These are phyloP conservation scores for Physcia stellaris DNA, from an alignment of 495 filamentous ascomycete genomes.

Conservation along the genomic window DNA sequence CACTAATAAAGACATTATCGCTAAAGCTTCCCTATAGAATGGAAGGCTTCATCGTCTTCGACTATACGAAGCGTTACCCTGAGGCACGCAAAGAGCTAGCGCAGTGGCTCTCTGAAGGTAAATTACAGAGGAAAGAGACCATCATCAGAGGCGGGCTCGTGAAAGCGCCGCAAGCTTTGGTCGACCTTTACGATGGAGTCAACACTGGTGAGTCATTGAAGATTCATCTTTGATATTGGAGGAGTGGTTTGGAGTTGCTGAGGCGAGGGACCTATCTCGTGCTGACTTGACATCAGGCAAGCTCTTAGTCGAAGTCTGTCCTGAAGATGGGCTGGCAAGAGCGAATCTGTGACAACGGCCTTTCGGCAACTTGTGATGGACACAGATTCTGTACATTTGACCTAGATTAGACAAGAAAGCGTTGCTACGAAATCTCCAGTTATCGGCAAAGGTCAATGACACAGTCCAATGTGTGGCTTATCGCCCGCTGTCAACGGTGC, in stretches of 20 bases:
- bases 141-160: slow-evolving; percentile 38
- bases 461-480: too few species aligned
- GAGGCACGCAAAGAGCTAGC: slow-evolving; percentile 32
- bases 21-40: too few species aligned
- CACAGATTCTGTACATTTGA: too few species aligned
- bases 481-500: too few species aligned
- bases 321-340: neutral
- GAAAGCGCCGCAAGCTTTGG: slow-evolving; percentile 32
- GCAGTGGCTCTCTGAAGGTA: slow-evolving; percentile 38
- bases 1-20: too few species aligned
- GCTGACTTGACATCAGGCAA: neutral
- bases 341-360: neutral
- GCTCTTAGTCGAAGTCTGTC: neutral
- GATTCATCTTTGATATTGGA: neutral
- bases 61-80: slow-evolving; percentile 32
- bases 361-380: too few species aligned
- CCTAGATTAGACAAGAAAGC: too few species aligned
- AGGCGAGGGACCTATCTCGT: neutral
- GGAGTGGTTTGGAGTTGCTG: neutral
- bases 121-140: slow-evolving; percentile 41
- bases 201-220: neutral
- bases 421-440: too few species aligned
- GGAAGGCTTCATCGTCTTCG: slow-evolving; percentile 44
- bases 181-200: slow-evolving; percentile 34
- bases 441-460: too few species aligned